Evolutionary conservation across 2,329 filamentous ascomycete genomes (phyloP), one percentile per base, ranked within the genome.

Genomic region (Cercospora sp.): DNA sequence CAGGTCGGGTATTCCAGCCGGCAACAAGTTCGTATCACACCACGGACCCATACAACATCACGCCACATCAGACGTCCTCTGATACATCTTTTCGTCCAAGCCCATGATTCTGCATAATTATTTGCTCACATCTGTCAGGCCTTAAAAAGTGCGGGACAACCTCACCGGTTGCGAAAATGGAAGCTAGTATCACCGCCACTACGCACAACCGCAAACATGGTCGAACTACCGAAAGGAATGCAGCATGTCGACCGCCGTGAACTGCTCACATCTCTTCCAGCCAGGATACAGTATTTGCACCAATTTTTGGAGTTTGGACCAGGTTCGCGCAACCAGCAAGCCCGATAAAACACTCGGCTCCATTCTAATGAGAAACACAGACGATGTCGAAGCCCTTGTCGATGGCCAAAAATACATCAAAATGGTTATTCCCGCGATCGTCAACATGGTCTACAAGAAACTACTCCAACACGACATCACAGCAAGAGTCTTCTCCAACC

Each of bases 381-480:
- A 55, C 6, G 48, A 55, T 28, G 48, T 55, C 66, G 89, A 91
- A 72, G 90, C 90, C 45, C 85, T 94, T 42, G 83, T 87, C 13
- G 83, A 84, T 2, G 91, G 90, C 70, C 83, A 87, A 67, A 92
- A 92, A 78, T 93, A 93, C 80, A 90, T 93, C 81, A 91, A 90
- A 75, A 87, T 89, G n/a, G 86, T 94, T 33, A 93, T 94, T 70
- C 92, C 92, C 1, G 89, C 91, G 57, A 86, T 95, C 23, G 91
- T 94, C 75, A 93, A 94, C 79, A 91, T 93, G 68, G 90, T 94
- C 36, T 95, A 94, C 82, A 89, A 89, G 76, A 94, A 94, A 77
- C 85, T 95, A 0, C 83, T 94, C 10, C 87, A 89, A 75, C 92
- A 91, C 79, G 92, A 94, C 77, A 92, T 94, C 78, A 95, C 92